Evolutionary conservation across 805 yeast genomes (phyloP), one percentile per base, ranked within the genome.

Genomic region (Starmerella scarabaei): DNA sequence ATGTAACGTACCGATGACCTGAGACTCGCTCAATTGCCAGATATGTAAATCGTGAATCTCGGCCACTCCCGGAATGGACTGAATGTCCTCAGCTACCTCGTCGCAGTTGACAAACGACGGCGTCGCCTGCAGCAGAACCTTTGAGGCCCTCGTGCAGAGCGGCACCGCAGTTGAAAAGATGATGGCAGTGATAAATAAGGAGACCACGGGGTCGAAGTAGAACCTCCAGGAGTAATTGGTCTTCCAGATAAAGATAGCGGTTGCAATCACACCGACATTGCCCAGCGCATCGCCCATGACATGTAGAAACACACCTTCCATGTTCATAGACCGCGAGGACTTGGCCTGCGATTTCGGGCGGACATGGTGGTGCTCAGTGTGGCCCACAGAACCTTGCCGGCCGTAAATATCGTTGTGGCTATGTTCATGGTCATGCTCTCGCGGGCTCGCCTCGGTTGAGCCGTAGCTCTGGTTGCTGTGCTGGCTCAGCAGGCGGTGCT

Each of bases 261-360:
- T 77, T 3, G 70, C 59, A 42, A 88, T 91, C 38, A 88, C 98
- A 49, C 97, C 97, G 40, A 88, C 64, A 57, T 88, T 88, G 47
- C 98, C 97, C 41, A 88, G 66, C 1, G 97, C 97, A 61, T 88
- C 98, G 33, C 97, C 97, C 51, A 91, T 47, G 11, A 91, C 98
- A 56, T 88, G 98, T 55, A 88, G 67, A 56, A 83, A 91, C 3
- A 88, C 96, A 48, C 98, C 98, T 53, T 83, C 86, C 96, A 88
- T 88, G 61, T 91, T 88, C 65, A 88, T 66, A n/a, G 94, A 81
- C 55, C 71, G 74, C 38, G 57, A 54, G 47, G 45, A 15, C 44
- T 47, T 17, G 28, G 37, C 24, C 38, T 37, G 42, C 30, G 26
- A 36, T 48, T 40, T 47, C 28, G 59, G 47, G 38, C 53, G 49